Conservation (phyloP, 1,139 yeast species). For the Pichia sp. region DNA sequence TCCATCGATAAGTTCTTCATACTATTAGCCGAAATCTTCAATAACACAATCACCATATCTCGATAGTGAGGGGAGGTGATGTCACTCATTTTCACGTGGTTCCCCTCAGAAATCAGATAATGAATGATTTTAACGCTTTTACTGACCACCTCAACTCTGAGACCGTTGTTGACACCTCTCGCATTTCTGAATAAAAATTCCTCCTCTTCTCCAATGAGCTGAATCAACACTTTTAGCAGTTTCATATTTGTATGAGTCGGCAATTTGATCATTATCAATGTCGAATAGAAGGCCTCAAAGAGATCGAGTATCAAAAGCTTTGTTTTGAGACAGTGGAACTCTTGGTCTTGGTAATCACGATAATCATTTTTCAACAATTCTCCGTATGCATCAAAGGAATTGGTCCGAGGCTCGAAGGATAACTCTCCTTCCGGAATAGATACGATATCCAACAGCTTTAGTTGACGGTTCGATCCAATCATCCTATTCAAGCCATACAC, state of each 20-base stretch:
- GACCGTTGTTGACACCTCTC: conserved; percentile 35
- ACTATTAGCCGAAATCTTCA: conserved; percentile 25
- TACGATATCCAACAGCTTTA: conserved; percentile 24
- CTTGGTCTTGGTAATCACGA: conserved; percentile 15
- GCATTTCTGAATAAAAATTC: conserved; percentile 41
- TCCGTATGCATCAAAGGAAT: conserved; percentile 21
- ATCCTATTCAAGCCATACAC: conserved; percentile 48
- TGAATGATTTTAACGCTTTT: conserved; percentile 23
- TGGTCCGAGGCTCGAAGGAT: conserved; percentile 18
- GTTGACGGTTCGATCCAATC: conserved; percentile 43
- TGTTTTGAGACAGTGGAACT: conserved; percentile 25
- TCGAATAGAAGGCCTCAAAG: conserved; percentile 20
- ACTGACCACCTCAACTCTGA: conserved; percentile 37
- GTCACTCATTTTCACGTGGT: conserved; percentile 20
- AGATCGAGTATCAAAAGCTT: conserved; percentile 36
- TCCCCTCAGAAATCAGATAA: conserved; percentile 20
- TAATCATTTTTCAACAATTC: conserved; percentile 8
- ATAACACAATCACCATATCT: conserved; percentile 23
- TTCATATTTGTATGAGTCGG: conserved; percentile 5
- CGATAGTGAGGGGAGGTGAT: conserved; percentile 20
- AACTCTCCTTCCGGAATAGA: conserved; percentile 17
- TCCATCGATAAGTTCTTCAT: conserved; percentile 21
- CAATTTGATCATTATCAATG: conserved; percentile 6
- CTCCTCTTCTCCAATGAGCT: conserved; percentile 43
- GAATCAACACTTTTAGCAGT: conserved; percentile 5